A percentile compares a stretch with the other conserved stretches of the same genome.
phyloP scores from a whole-genome alignment of 2,329 filamentous ascomycete species.

The Blastomyces percursus region DNA sequence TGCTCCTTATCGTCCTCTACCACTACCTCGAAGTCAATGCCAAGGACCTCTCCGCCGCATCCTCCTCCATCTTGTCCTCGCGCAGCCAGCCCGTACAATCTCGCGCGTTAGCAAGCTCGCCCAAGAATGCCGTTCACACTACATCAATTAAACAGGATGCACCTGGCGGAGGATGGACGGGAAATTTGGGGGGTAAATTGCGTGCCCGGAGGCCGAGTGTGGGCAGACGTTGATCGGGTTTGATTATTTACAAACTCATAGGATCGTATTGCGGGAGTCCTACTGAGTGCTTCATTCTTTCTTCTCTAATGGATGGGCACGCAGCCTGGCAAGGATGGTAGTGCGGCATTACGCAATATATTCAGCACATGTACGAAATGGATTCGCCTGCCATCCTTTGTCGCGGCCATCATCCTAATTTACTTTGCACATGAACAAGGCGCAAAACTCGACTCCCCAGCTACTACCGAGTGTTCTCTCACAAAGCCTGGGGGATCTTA shows the following conservation, averaged over 20 bases:
- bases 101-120: background rate
- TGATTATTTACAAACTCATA: background rate
- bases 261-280: background rate
- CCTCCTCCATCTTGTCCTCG: background rate
- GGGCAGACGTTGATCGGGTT: background rate
- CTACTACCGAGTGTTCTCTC: background rate
- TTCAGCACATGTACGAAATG: background rate
- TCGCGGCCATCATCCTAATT: background rate
- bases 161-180: background rate
- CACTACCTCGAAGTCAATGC: conserved; percentile 95
- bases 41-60: conserved; percentile 37
- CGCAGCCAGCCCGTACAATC: background rate
- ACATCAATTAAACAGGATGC: background rate
- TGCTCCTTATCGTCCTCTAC: conserved; percentile 89
- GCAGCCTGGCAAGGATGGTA: background rate
- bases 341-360: background rate
- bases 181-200: background rate
- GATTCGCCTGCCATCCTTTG: background rate
- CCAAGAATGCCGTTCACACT: background rate
- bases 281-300: background rate
- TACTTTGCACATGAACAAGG: background rate
- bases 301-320: background rate
- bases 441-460: background rate
- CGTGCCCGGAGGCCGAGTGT: background rate
- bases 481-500: background rate